Evolutionary conservation across 2,329 filamentous ascomycete species (phyloP), one percentile per base, ranked within the genome.

Genomic region (Claviceps lovelessii): DNA sequence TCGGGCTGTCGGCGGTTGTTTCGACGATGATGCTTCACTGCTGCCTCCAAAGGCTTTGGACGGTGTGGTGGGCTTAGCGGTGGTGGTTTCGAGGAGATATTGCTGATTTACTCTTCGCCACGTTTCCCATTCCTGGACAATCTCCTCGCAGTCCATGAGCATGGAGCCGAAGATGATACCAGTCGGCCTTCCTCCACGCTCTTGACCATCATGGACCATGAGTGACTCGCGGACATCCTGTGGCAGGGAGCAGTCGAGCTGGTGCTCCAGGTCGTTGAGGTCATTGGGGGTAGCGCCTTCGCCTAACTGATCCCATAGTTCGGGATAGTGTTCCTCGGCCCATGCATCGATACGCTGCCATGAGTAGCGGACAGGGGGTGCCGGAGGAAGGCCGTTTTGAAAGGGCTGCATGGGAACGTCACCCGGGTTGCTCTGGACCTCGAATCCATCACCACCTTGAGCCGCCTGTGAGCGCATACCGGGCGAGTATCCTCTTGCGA

Each of bases 391-490:
- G 55, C 93, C 93, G 61, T 96, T 90, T 64, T 86, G 83, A 72
- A 98, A 98, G 58, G 86, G 86, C 72, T 96, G 93, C 88, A 98
- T 93, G 62, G 86, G 91, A 58, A 98, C 95, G 69, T 96, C 91
- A 60, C 88, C 87, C 5, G 81, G 73, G 72, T 74, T 83, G 72
- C 74, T 83, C 61, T 84, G 79, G 56, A 82, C 82, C 66, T 93
- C 87, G 62, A 86, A 83, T 50, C 81, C 79, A 56, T 84, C 79
- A 56, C 74, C 74, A 60, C 82, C 80, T 58, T 77, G 82, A 61
- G 85, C 86, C 52, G 83, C 77, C 55, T 85, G 75, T n/a, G 88
- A 91, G 62, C 90, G 81, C 76, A 94, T 81, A 53, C 90, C 91
- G 11, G 91, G 91, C 0, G 90, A 94, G 72, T 97, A 97, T 49